Conservation (phyloP, 208 protist genomes). For the Wallacemonas sp. region DNA sequence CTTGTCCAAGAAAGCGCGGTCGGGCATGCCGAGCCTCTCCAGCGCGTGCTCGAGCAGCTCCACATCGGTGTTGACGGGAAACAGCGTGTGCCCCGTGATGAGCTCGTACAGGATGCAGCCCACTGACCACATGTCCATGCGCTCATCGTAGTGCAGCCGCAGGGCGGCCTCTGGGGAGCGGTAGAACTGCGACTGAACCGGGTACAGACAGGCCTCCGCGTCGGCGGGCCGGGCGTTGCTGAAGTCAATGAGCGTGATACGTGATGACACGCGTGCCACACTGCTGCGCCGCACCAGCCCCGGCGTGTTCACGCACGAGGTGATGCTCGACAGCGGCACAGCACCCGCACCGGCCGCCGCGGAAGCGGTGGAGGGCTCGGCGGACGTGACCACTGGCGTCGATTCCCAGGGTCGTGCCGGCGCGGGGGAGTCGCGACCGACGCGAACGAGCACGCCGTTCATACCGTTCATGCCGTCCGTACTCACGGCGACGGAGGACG, state of each 20-base stretch:
- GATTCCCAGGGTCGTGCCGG: no score
- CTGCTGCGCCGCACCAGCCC: conserved; percentile 14
- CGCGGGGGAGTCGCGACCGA: no score
- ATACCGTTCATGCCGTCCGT: neutral
- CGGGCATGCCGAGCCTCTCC: conserved; percentile 42
- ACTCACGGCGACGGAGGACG: neutral
- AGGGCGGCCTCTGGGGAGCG: conserved; percentile 95
- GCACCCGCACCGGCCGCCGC: no score
- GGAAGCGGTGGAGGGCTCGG: no score
- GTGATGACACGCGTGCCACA: conserved; percentile 34
- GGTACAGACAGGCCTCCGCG: conserved; percentile 93
- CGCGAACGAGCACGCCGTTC: neutral
- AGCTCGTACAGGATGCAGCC: conserved; percentile 63
- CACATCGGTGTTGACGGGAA: conserved; percentile 45
- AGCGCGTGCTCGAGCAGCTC: conserved; percentile 40
- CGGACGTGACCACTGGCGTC: no score
- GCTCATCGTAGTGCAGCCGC: conserved; percentile 50
- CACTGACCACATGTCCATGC: conserved; percentile 79
- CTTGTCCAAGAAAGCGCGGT: conserved; percentile 42
- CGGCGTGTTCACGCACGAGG: neutral
- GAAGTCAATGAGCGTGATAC: conserved; percentile 97
- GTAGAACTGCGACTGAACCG: conserved; percentile 96
- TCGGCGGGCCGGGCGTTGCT: conserved; percentile 86
- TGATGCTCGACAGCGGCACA: no score
- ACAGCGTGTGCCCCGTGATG: conserved; percentile 39